A percentile compares a stretch with the other conserved stretches of the same genome.
These are phyloP conservation scores for Pichia terricola DNA, from an alignment of 1,139 yeast species.

Conservation along the genomic window DNA sequence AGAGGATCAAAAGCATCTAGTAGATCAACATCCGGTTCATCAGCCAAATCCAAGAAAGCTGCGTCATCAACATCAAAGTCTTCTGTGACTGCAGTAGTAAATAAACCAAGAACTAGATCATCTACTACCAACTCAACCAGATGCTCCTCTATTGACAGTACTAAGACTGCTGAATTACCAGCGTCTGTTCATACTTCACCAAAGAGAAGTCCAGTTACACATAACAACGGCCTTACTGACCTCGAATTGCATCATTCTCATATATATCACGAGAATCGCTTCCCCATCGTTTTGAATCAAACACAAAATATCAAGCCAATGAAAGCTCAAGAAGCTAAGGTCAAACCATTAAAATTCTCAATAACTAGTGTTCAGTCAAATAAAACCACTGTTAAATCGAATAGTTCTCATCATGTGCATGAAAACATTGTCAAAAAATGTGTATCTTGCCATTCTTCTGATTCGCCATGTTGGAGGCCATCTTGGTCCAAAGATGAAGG, in stretches of 20 bases:
- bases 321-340: neutral
- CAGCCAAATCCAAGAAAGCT: neutral
- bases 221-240: too few species aligned
- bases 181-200: constrained; percentile 11
- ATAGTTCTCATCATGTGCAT: neutral
- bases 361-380: neutral
- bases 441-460: constrained; percentile 84
- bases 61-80: neutral
- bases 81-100: neutral
- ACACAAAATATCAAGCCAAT: neutral
- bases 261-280: neutral
- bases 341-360: neutral
- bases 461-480: constrained; percentile 98
- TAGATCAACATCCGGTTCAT: neutral
- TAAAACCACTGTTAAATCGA: neutral
- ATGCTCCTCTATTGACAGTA: constrained; percentile 4
- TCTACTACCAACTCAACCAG: constrained; percentile 2
- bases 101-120: constrained; percentile 6
- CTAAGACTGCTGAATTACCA: constrained; percentile 12
- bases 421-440: constrained; percentile 42
- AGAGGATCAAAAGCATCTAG: neutral
- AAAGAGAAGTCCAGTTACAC: neutral
- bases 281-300: neutral
- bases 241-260: neutral
- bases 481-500: constrained; percentile 82